These are phyloP conservation scores for Coniochaeta sp. DNA, from an alignment of 2,329 filamentous ascomycete genomes.

Conservation along the genomic window DNA sequence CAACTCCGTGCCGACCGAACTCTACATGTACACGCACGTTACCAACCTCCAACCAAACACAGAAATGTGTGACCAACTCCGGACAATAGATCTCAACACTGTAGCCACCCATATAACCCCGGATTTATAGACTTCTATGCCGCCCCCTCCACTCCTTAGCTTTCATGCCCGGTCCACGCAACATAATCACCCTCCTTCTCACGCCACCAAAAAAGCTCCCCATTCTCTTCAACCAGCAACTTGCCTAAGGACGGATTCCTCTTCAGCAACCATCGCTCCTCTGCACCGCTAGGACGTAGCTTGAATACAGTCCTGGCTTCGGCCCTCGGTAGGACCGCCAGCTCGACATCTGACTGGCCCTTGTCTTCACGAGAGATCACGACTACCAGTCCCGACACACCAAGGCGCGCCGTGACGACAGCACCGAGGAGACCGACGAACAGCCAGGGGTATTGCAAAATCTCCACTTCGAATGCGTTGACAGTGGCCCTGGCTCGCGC, in stretches of 20 bases:
- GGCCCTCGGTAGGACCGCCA: constrained; percentile 5
- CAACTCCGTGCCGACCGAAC: neutral
- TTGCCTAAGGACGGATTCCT: neutral
- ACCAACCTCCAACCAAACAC: neutral
- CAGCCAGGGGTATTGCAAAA: constrained; percentile 87
- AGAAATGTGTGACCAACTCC: neutral
- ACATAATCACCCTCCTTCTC: neutral
- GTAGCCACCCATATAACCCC: neutral
- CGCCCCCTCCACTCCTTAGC: neutral
- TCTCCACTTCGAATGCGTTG: constrained; percentile 82
- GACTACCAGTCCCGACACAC: constrained; percentile 25
- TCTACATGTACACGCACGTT: neutral
- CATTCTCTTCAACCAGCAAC: neutral
- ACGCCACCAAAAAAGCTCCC: neutral
- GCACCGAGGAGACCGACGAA: constrained; percentile 74
- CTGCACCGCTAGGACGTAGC: neutral
- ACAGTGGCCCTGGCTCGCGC: constrained; percentile 65
- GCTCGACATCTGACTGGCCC: neutral
- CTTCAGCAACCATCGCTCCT: neutral
- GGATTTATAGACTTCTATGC: neutral
- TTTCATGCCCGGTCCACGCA: neutral
- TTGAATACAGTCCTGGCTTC: constrained; percentile 9
- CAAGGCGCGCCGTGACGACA: constrained; percentile 68
- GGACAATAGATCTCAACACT: neutral
- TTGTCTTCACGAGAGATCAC: neutral